Percentiles rank a stretch among this genome's conserved stretches.
phyloP scores from a whole-genome alignment of 805 yeast genomes.

The Yarrowia sp. region DNA sequence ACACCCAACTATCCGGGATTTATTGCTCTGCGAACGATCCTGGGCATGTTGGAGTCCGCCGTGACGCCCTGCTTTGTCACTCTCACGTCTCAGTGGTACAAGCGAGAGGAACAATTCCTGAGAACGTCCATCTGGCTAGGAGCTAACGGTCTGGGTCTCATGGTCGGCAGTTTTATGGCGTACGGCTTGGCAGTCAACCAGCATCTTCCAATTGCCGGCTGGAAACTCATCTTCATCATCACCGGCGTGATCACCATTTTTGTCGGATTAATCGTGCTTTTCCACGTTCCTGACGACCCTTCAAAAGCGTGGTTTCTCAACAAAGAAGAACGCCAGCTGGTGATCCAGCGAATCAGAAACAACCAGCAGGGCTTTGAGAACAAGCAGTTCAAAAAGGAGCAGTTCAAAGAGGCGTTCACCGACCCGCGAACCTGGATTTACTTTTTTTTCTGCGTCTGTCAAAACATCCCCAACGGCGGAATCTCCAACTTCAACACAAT shows the following conservation, averaged over 20 bases:
- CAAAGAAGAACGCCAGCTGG: background rate
- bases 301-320: conserved; percentile 6
- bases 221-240: conserved; percentile 6
- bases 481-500: conserved; percentile 13
- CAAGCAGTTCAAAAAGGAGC: background rate
- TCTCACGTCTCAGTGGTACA: conserved; percentile 8
- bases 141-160: background rate
- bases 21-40: background rate
- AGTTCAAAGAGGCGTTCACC: background rate
- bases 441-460: conserved; percentile 4
- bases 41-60: conserved; percentile 6
- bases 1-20: background rate
- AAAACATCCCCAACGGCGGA: conserved; percentile 7
- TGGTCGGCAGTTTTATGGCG: conserved; percentile 4
- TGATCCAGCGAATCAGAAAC: background rate
- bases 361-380: conserved; percentile 5
- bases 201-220: background rate
- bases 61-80: background rate
- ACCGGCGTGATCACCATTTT: background rate
- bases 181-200: background rate
- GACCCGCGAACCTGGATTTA: conserved; percentile 1
- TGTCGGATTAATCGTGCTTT: background rate
- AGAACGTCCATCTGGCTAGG: conserved; percentile 10
- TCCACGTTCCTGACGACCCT: background rate
- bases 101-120: conserved; percentile 6